Percentiles rank a stretch among this genome's conserved stretches.
Evolutionary conservation across 306 rosid species (phyloP).

Genomic region (Delonix regia): DNA sequence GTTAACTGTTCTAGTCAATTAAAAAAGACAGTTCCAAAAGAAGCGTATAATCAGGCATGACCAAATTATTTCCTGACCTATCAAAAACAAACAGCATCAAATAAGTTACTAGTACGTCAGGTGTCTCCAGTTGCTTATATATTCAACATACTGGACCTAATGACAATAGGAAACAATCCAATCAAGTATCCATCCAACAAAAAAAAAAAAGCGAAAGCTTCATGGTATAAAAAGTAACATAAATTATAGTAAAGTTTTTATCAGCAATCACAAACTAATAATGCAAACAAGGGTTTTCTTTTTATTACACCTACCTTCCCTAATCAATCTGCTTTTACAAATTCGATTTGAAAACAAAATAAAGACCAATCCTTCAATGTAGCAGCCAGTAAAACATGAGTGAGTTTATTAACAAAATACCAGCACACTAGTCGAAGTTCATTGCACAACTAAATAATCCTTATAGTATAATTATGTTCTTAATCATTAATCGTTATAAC

Average conservation of each 20-base stretch:
- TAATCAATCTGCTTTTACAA: slow-evolving; percentile 10
- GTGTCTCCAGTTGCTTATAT: background rate
- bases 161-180: background rate
- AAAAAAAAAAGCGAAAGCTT: no score
- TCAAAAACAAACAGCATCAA: background rate
- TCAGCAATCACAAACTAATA: slow-evolving; percentile 2
- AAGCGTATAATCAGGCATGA: background rate
- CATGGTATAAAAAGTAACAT: background rate
- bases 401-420: background rate
- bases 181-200: background rate
- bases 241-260: background rate
- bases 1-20: background rate
- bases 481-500: no score
- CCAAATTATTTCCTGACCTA: background rate
- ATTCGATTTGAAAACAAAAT: background rate
- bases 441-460: no score
- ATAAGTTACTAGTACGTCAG: background rate
- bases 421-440: background rate
- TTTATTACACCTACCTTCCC: background rate
- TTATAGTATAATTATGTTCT: no score
- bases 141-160: background rate
- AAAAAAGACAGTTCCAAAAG: background rate
- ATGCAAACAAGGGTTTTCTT: background rate
- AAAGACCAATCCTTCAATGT: slow-evolving; percentile 9
- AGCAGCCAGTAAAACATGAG: background rate